A percentile compares a stretch with the other conserved stretches of the same genome.
phyloP scores from a whole-genome alignment of 768 basidiomycete genomes.

The Calvatia gigantea region DNA sequence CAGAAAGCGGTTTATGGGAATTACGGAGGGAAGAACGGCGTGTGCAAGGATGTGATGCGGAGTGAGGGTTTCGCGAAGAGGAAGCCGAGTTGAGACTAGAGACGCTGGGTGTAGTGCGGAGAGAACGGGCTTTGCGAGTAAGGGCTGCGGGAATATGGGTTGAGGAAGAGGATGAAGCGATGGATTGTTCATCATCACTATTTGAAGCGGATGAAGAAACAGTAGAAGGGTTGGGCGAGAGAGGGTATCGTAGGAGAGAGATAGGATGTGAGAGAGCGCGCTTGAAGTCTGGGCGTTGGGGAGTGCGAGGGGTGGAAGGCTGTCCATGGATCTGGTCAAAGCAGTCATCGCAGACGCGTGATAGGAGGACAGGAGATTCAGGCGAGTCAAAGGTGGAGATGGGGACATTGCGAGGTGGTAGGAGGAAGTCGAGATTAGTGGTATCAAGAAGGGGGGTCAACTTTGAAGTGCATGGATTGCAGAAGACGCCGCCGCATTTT shows the following conservation, averaged over 20 bases:
- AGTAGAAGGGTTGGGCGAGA: constrained; percentile 22
- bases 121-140: constrained; percentile 26
- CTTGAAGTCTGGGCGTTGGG: constrained; percentile 30
- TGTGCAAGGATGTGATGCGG: constrained; percentile 16
- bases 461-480: constrained; percentile 56
- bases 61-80: constrained; percentile 28
- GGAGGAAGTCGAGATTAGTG: constrained; percentile 64
- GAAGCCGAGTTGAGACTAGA: constrained; percentile 32
- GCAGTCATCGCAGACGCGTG: constrained; percentile 78
- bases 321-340: constrained; percentile 69
- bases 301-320: constrained; percentile 40
- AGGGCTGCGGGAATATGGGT: constrained; percentile 21
- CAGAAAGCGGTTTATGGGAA: constrained; percentile 35
- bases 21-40: constrained; percentile 28
- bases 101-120: constrained; percentile 28
- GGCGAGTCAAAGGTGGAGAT: constrained; percentile 56
- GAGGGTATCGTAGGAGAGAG: constrained; percentile 33
- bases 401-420: constrained; percentile 67
- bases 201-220: constrained; percentile 23
- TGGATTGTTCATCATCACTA: constrained; percentile 28
- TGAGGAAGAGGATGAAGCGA: constrained; percentile 24
- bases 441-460: constrained; percentile 68
- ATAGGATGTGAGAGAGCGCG: constrained; percentile 38
- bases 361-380: constrained; percentile 49
- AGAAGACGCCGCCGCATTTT: constrained; percentile 81